phyloP scores from a whole-genome alignment of 2,329 filamentous ascomycete species.

The Microdochium bolleyi region DNA sequence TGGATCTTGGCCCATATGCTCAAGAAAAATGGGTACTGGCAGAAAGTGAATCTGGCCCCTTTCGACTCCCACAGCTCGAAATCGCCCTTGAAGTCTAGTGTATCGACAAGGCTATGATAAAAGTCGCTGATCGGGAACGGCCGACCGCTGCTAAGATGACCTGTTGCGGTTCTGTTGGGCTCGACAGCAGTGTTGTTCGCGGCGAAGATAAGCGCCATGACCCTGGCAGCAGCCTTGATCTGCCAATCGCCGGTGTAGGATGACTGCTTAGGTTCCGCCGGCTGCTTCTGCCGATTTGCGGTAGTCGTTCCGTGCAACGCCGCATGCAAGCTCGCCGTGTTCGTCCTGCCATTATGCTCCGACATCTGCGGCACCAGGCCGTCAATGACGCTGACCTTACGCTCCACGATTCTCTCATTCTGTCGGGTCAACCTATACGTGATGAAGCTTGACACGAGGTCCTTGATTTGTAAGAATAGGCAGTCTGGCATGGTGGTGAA shows the following conservation, averaged over 20 bases:
- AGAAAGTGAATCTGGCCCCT: constrained; percentile 72
- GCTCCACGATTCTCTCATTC: constrained; percentile 56
- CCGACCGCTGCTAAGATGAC: constrained; percentile 43
- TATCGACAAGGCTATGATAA: constrained; percentile 81
- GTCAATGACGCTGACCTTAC: constrained; percentile 51
- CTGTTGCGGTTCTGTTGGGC: constrained; percentile 8
- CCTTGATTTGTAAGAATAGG: constrained; percentile 66
- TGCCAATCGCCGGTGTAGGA: constrained; percentile 82
- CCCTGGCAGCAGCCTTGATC: constrained; percentile 68
- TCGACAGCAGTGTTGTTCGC: constrained; percentile 57
- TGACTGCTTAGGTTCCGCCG: constrained; percentile 46
- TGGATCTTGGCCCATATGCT: constrained; percentile 90
- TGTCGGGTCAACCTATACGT: constrained; percentile 71
- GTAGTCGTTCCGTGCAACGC: constrained; percentile 44
- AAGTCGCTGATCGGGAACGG: constrained; percentile 76
- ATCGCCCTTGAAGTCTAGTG: constrained; percentile 75
- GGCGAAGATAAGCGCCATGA: constrained; percentile 73
- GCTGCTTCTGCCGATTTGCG: constrained; percentile 17
- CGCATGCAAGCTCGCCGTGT: constrained; percentile 65
- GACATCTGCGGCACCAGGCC: constrained; percentile 68
- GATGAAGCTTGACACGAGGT: constrained; percentile 70
- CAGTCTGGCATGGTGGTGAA: constrained; percentile 61
- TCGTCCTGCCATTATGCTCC: constrained; percentile 49
- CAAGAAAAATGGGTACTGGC: constrained; percentile 85
- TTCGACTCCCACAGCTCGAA: constrained; percentile 83